These are phyloP conservation scores for Miscanthus sacchariflorus DNA, from an alignment of 202 grass and related monocot genomes.

Conservation along the genomic window DNA sequence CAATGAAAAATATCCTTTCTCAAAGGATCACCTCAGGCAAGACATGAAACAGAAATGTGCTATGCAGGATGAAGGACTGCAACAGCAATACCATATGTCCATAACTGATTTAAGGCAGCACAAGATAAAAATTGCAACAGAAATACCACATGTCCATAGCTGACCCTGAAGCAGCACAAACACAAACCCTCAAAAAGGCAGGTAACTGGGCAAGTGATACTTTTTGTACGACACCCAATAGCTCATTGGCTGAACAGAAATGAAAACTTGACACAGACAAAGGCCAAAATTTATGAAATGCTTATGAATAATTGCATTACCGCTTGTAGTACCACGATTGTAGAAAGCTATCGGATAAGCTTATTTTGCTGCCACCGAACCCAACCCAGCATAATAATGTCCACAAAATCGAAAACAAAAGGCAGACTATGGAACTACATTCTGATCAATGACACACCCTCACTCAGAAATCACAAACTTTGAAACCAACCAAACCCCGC, in stretches of 20 bases:
- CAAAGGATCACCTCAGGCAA: neutral
- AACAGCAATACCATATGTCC: constrained; percentile 22
- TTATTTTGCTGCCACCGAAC: neutral
- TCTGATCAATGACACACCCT: constrained; percentile 11
- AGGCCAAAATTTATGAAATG: neutral
- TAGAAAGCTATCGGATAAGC: neutral
- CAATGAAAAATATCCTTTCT: constrained; percentile 24
- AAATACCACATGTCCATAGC: constrained; percentile 26
- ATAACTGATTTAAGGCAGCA: neutral
- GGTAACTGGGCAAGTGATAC: constrained; percentile 2
- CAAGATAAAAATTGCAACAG: constrained; percentile 20
- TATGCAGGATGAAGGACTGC: constrained; percentile 14
- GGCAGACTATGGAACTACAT: neutral
- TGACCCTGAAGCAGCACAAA: constrained; percentile 24
- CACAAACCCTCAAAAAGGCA: constrained; percentile 4
- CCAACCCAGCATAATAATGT: neutral
- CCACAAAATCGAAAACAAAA: neutral
- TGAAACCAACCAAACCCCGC: neutral
- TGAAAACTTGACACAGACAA: constrained; percentile 19
- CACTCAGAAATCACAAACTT: neutral
- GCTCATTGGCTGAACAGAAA: neutral
- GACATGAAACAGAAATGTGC: constrained; percentile 23
- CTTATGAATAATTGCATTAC: neutral
- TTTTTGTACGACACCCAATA: neutral
- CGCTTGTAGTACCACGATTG: neutral